Conservation (phyloP, 257 asterid genomes). For the Scutellaria galericulata region DNA sequence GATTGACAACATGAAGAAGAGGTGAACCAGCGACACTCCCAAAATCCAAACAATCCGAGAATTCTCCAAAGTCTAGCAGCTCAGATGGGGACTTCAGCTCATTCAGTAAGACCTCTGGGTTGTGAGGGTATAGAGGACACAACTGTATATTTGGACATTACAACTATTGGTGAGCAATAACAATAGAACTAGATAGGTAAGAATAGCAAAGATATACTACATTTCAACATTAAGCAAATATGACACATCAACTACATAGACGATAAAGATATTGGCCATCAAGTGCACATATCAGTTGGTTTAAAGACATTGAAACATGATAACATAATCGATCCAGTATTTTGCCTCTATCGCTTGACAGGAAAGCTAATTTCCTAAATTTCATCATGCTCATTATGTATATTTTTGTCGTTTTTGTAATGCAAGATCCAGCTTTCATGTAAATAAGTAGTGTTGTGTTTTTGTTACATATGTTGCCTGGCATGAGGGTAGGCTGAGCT, state of each 20-base stretch:
- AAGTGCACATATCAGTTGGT: neutral
- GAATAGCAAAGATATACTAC: neutral
- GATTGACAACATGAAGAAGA: conserved; percentile 87
- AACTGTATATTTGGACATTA: conserved; percentile 55
- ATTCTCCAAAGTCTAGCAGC: conserved; percentile 92
- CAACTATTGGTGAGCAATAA: conserved; percentile 33
- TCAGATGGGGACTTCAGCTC: conserved; percentile 95
- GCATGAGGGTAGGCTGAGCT: neutral
- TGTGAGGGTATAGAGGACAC: conserved; percentile 96
- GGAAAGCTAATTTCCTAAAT: neutral
- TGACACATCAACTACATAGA: neutral
- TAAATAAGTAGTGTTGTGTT: neutral
- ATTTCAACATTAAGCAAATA: conserved; percentile 19
- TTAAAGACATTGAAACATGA: neutral
- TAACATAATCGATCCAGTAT: neutral
- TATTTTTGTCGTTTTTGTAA: neutral
- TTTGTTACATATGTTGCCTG: neutral
- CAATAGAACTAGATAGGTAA: conserved; percentile 17
- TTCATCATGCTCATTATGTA: neutral
- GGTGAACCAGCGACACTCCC: conserved; percentile 83
- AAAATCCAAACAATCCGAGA: conserved; percentile 92
- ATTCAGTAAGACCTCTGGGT: conserved; percentile 92
- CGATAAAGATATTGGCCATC: neutral
- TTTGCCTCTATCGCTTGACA: neutral
- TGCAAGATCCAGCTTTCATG: neutral